Percentiles rank a stretch among this genome's conserved stretches.
Evolutionary conservation across 768 basidiomycete species (phyloP).

Genomic region (Lyophyllum shimeji): DNA sequence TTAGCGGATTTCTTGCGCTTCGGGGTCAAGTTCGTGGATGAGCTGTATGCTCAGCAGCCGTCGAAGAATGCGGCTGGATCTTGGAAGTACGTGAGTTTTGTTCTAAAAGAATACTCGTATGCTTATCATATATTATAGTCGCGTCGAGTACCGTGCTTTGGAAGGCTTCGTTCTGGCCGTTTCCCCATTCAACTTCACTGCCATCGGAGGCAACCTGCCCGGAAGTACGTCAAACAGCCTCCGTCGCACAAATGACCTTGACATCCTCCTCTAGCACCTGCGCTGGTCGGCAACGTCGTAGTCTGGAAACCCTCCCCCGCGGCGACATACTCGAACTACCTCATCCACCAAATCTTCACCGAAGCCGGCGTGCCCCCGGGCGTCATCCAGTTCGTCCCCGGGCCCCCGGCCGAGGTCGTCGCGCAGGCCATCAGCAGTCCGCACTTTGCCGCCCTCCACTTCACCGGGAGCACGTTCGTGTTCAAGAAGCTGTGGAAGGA

Average conservation of each 20-base stretch:
- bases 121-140: constrained; percentile 45
- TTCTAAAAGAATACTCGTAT: not conserved
- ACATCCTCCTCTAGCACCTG: constrained; percentile 57
- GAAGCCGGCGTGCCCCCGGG: constrained; percentile 94
- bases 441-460: constrained; percentile 87
- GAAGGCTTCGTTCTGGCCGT: constrained; percentile 98
- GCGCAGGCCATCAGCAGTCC: constrained; percentile 78
- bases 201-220: constrained; percentile 94
- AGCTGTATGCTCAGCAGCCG: constrained; percentile 91
- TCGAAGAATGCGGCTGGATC: constrained; percentile 79
- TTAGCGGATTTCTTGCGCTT: constrained; percentile 94
- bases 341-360: constrained; percentile 85
- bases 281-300: constrained; percentile 91
- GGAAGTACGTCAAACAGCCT: constrained; percentile 33
- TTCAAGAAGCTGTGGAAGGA: constrained; percentile 98
- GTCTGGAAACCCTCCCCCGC: constrained; percentile 98
- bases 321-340: constrained; percentile 93
- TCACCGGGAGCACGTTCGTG: constrained; percentile 93
- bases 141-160: constrained; percentile 93
- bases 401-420: constrained; percentile 82
- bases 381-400: constrained; percentile 97
- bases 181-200: constrained; percentile 98
- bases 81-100: constrained; percentile 80
- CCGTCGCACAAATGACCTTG: constrained; percentile 3
- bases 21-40: constrained; percentile 94